These are phyloP conservation scores for Colletotrichum paranaense DNA, from an alignment of 2,329 filamentous ascomycete species.

Conservation along the genomic window DNA sequence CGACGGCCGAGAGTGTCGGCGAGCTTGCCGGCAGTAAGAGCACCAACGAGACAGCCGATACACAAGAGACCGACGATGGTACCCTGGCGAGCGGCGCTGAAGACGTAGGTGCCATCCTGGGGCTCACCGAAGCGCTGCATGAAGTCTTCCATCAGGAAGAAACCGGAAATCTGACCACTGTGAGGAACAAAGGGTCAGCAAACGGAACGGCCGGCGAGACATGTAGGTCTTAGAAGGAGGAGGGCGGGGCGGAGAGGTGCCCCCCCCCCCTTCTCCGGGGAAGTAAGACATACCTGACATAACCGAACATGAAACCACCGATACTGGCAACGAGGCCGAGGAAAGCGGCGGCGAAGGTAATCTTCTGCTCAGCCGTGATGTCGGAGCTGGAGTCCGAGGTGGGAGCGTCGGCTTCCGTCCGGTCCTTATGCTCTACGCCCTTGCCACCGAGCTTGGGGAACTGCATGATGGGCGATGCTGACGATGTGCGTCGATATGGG, in stretches of 20 bases:
- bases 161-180: slow-evolving; percentile 71
- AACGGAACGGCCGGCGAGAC: background rate
- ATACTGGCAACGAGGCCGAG: slow-evolving; percentile 64
- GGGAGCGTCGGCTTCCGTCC: slow-evolving; percentile 1
- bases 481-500: background rate
- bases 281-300: slow-evolving; percentile 57
- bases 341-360: slow-evolving; percentile 57
- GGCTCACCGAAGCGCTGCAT: slow-evolving; percentile 62
- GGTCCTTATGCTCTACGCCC: slow-evolving; percentile 30
- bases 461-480: slow-evolving; percentile 27
- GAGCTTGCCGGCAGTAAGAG: slow-evolving; percentile 68
- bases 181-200: background rate
- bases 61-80: slow-evolving; percentile 73
- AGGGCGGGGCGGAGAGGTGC: background rate
- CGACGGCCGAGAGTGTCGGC: slow-evolving; percentile 72
- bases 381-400: slow-evolving; percentile 16
- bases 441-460: slow-evolving; percentile 33
- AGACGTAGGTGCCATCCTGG: slow-evolving; percentile 54
- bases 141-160: slow-evolving; percentile 70
- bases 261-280: background rate
- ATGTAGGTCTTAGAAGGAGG: background rate
- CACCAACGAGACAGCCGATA: slow-evolving; percentile 69
- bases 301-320: slow-evolving; percentile 69
- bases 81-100: slow-evolving; percentile 70
- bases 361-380: slow-evolving; percentile 38